Evolutionary conservation across 1,139 yeast genomes (phyloP).

Genomic region (Chernovozyma aurita): DNA sequence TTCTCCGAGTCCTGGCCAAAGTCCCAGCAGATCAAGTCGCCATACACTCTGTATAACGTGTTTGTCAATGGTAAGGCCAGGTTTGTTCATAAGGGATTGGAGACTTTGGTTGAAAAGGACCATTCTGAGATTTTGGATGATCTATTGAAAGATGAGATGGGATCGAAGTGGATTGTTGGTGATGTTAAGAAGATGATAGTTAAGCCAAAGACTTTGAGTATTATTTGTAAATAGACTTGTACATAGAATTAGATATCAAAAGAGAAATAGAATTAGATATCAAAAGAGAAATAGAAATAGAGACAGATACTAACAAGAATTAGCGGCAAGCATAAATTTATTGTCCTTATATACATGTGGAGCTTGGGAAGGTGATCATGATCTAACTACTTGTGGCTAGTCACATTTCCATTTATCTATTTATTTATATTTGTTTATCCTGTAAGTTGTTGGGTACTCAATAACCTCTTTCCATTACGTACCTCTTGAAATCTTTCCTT

Average conservation of each 20-base stretch:
- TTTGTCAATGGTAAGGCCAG: conserved; percentile 70
- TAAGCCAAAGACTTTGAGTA: conserved; percentile 27
- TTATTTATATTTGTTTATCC: no score
- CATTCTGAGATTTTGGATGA: conserved; percentile 12
- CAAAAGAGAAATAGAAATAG: conserved; percentile 1
- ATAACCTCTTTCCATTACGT: conserved; percentile 29
- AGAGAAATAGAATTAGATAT: no score
- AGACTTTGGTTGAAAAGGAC: conserved; percentile 4
- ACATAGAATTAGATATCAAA: conserved; percentile 7
- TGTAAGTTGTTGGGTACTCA: no score
- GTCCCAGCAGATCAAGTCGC: conserved; percentile 31
- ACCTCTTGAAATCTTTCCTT: conserved; percentile 27
- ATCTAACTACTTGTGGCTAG: no score
- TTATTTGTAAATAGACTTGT: conserved; percentile 13
- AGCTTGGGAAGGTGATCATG: no score
- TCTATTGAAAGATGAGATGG: conserved; percentile 9
- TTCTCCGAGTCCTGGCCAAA: conserved; percentile 54
- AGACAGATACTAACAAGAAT: no score
- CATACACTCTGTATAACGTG: conserved; percentile 41
- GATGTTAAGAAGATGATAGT: conserved; percentile 18
- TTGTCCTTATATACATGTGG: neutral
- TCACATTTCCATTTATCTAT: no score
- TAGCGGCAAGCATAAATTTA: no score
- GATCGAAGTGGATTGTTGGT: conserved; percentile 9
- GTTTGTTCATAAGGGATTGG: conserved; percentile 35